Conservation (phyloP, 305 asterid genomes). For the Fraxinus angustifolia region DNA sequence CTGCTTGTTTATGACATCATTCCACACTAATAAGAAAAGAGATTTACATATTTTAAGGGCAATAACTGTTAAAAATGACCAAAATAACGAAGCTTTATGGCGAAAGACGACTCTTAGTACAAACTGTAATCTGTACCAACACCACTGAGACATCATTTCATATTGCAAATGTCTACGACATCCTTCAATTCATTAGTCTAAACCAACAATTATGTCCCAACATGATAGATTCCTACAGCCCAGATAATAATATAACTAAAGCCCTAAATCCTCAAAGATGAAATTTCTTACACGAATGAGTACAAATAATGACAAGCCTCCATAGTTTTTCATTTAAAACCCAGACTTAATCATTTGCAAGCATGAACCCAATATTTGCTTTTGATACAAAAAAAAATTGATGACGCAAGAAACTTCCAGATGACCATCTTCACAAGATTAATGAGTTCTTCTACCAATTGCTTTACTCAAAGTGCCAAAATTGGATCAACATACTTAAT, state of each 20-base stretch:
- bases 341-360: background rate
- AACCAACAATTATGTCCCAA: background rate
- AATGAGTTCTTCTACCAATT: background rate
- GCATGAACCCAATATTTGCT: background rate
- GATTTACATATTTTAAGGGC: background rate
- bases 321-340: background rate
- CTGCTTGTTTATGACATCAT: background rate
- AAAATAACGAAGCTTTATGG: background rate
- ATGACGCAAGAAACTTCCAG: background rate
- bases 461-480: background rate
- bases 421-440: background rate
- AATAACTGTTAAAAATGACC: background rate
- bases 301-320: background rate
- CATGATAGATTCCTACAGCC: background rate
- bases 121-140: background rate
- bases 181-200: background rate
- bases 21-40: background rate
- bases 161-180: background rate
- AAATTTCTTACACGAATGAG: background rate
- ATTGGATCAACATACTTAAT: background rate
- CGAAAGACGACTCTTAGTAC: too few species aligned
- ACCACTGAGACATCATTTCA: background rate
- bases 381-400: background rate
- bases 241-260: background rate
- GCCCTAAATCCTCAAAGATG: background rate